phyloP scores from a whole-genome alignment of 2,329 filamentous ascomycete genomes.

The Diaporthe aspalathi region DNA sequence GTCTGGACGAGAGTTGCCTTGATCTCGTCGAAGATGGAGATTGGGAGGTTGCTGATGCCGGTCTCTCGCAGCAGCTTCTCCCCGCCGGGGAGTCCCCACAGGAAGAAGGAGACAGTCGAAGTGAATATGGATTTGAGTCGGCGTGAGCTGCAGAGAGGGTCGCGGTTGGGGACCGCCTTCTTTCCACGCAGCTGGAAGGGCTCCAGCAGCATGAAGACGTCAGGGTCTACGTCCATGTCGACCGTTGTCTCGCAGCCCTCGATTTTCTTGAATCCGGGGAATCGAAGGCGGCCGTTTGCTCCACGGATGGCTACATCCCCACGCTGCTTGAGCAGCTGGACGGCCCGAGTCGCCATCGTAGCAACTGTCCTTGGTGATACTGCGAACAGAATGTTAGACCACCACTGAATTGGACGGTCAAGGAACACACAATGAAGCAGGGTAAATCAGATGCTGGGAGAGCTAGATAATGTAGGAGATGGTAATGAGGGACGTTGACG shows the following conservation, averaged over 20 bases:
- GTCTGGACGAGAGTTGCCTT: not conserved
- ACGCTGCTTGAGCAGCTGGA: not conserved
- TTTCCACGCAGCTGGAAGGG: not conserved
- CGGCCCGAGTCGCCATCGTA: not conserved
- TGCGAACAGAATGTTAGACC: too few relatives aligned
- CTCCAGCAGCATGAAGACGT: not conserved
- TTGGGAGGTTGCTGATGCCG: not conserved
- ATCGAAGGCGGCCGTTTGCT: not conserved
- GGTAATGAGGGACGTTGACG: too few relatives aligned
- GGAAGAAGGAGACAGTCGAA: not conserved
- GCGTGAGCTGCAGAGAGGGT: not conserved
- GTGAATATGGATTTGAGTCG: not conserved
- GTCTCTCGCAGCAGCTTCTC: not conserved
- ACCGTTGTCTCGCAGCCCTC: not conserved
- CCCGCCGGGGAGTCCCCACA: not conserved
- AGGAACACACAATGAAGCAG: not conserved
- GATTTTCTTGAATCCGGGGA: not conserved
- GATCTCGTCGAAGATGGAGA: not conserved
- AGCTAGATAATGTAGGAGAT: too few relatives aligned
- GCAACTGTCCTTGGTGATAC: too few relatives aligned
- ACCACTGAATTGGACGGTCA: too few relatives aligned
- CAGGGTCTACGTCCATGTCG: not conserved
- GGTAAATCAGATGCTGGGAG: not conserved
- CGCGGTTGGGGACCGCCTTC: not conserved
- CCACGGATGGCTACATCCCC: not conserved